A percentile compares a stretch with the other conserved stretches of the same genome.
Conservation (phyloP, 2,329 filamentous ascomycete species). For the Aspergillus puulaauensis region DNA sequence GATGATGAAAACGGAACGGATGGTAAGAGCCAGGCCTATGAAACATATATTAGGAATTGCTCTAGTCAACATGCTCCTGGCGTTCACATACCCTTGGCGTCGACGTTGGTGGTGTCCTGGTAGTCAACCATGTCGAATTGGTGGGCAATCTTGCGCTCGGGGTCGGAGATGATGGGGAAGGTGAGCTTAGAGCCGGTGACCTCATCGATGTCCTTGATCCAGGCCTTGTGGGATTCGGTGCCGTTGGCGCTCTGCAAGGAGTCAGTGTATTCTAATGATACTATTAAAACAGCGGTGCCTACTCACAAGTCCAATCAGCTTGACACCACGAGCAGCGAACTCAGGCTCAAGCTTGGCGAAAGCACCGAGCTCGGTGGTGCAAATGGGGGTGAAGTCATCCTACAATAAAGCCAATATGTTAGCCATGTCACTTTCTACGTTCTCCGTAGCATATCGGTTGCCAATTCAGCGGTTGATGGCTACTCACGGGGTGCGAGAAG, state of each 20-base stretch:
- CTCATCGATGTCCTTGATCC: conserved; percentile 88
- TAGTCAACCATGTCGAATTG: conserved; percentile 83
- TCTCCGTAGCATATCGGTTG: background rate
- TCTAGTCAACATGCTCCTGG: background rate
- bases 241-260: conserved; percentile 69
- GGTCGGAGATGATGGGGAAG: conserved; percentile 83
- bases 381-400: conserved; percentile 87
- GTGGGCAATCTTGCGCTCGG: conserved; percentile 73
- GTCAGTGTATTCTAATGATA: conserved; percentile 1
- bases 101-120: conserved; percentile 80
- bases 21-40: conserved; percentile 74
- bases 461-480: background rate
- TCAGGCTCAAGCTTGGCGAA: conserved; percentile 90
- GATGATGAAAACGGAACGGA: conserved; percentile 93
- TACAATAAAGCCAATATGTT: conserved; percentile 7
- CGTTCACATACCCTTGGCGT: conserved; percentile 58
- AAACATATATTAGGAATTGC: conserved; percentile 3
- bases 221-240: conserved; percentile 76
- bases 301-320: conserved; percentile 77
- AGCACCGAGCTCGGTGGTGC: conserved; percentile 92
- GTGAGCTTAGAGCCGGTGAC: conserved; percentile 68
- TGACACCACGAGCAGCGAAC: conserved; percentile 82
- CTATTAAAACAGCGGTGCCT: background rate
- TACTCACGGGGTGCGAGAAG: conserved; percentile 64
- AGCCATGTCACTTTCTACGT: background rate